Evolutionary conservation across 2,329 filamentous ascomycete genomes (phyloP).

Genomic region (Spiromastix sp.): DNA sequence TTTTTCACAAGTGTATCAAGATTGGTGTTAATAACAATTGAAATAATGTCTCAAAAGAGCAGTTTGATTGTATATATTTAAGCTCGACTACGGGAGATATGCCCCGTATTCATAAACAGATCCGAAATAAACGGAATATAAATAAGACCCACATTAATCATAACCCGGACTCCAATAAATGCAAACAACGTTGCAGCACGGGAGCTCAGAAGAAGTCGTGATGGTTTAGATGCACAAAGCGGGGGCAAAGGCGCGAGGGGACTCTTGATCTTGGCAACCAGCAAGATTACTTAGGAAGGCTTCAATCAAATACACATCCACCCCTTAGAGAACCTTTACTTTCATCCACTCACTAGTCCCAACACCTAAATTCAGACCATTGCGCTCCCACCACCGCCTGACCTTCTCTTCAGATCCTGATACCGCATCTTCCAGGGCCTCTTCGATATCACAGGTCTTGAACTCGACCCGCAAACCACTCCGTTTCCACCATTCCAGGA

Average conservation of each 20-base stretch:
- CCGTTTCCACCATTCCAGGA: constrained; percentile 86
- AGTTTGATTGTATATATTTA: neutral
- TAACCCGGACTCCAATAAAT: too few relatives aligned
- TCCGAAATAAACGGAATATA: too few relatives aligned
- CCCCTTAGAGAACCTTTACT: constrained; percentile 54
- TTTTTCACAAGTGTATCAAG: too few relatives aligned
- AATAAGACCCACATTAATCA: too few relatives aligned
- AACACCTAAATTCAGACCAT: constrained; percentile 70
- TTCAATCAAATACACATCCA: constrained; percentile 4
- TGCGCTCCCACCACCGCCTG: constrained; percentile 76
- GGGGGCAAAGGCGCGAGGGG: neutral
- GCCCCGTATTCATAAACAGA: neutral
- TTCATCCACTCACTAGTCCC: constrained; percentile 87
- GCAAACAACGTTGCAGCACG: too few relatives aligned
- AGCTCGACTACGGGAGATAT: neutral
- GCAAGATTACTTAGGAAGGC: too few relatives aligned
- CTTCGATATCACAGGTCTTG: constrained; percentile 90
- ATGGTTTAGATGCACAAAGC: neutral
- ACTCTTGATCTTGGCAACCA: too few relatives aligned
- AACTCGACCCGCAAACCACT: constrained; percentile 70
- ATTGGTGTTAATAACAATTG: neutral
- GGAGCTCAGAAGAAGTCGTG: too few relatives aligned
- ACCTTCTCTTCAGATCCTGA: constrained; percentile 61
- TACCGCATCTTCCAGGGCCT: constrained; percentile 81
- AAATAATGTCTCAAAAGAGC: constrained; percentile 2